Evolutionary conservation across 306 rosid species (phyloP), one percentile per base, ranked within the genome.

Genomic region (Luffa aegyptiaca): DNA sequence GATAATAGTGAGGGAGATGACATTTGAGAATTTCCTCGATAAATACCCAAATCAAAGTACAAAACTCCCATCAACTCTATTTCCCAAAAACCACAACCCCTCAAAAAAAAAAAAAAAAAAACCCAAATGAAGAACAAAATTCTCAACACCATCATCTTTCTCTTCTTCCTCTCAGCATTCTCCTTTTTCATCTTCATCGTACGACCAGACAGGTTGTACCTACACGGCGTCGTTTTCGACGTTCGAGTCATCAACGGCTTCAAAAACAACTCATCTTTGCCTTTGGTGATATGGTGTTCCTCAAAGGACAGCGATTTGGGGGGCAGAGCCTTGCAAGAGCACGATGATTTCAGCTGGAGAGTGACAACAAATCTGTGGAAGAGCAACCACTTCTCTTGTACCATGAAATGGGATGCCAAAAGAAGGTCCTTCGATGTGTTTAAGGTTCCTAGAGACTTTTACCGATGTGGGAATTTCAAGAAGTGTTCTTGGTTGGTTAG

Each of bases 271-370:
- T 88, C 93, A 0, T 93, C 98, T 1, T 57, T 88, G 81, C 95
- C 98, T 26, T 66, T 93, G 53, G 93, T 93, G 1, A 90, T 93
- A 2, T 93, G 98, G 98, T 93, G 98, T 20, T 65, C 93, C 0
- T 91, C 97, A 0, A 80, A 84, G 56, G 86, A 90, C 45, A 77
- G 80, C 36, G 95, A 91, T 68, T 83, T 93, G 1, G 98, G 98
- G 0, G 97, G 98, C 0, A 85, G 98, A 2, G 98, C 97, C 0
- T 84, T 93, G 16, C 98, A 93, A 45, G 97, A 93, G 57, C 86
- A 83, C 5, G 98, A 93, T 37, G 97, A 92, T 5, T 93, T 93
- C 81, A 88, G 96, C 35, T 93, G 97, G 98, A 77, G 78, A 13
- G 82, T 90, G 81, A 85, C 53, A 71, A 86, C 85, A 0, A 77